Evolutionary conservation across 169 alveolate species (phyloP), one percentile per base, ranked within the genome.

Genomic region (Plasmodium vinckei): DNA sequence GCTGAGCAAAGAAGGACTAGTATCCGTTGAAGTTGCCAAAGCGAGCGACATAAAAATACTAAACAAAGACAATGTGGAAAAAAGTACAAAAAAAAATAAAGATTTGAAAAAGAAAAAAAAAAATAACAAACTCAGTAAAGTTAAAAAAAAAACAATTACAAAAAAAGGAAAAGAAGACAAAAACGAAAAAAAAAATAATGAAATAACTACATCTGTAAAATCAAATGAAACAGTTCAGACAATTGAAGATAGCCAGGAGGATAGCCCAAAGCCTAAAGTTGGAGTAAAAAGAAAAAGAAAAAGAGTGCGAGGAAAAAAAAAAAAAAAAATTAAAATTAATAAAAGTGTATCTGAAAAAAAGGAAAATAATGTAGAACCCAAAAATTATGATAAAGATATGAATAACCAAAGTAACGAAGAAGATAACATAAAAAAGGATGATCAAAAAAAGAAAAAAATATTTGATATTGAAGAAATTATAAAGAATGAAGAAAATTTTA

Each of bases 1-100:
- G 21, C 25, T 82, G n/a, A 70, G 47, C 15, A 65, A 82, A 67
- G 75, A 67, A 82, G 90, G 90, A 21, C 39, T 82, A 42, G 54
- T 82, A 25, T 82, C 90, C 13, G 67, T 82, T 27, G 90, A 82
- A 44, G 42, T 19, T 4, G 90, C 82, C 10, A 44, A 67, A 39
- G 51, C 72, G 9, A 46, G 61, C 1, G 57, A 49, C 9, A 25
- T 82, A 53, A 82, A 82, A 47, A 15, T 82, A n/a, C 25, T 82
- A 57, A 54, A 47, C 13, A 13, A 25, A 53, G 42, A 33, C 42
- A 33, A 33, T 33, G 42, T 4, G 42, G 82, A 82, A 33, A 53
- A 82, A 19, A n/a, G 67, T 47, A 46, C 17, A 67, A 68, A 19
- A 5, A 39, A 49, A 47, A 53, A 47, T 21, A 25, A 13, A 9